Percentiles rank a stretch among this genome's conserved stretches.
Evolutionary conservation across 2,329 filamentous ascomycete species (phyloP).

Genomic region (Microsporum audouinii): DNA sequence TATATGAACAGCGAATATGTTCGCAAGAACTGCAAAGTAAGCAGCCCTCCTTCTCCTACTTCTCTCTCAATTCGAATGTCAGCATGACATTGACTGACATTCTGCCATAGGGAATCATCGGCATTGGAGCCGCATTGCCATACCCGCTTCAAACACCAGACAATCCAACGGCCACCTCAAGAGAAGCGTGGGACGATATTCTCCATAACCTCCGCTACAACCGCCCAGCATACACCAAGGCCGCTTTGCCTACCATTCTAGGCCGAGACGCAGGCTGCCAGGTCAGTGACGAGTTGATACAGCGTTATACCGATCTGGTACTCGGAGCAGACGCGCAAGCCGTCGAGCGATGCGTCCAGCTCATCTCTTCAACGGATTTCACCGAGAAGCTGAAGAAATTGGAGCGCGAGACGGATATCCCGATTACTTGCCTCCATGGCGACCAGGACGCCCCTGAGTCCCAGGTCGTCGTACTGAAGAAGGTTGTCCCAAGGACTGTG

Average conservation of each 20-base stretch:
- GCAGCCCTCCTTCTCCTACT: neutral
- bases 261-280: conserved; percentile 14
- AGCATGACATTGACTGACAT: neutral
- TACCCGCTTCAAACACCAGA: conserved; percentile 15
- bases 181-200: conserved; percentile 20
- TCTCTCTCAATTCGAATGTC: neutral
- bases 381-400: conserved; percentile 17
- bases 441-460: conserved; percentile 20
- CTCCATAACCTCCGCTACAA: conserved; percentile 17
- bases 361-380: conserved; percentile 20
- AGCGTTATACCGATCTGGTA: conserved; percentile 18
- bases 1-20: conserved; percentile 17
- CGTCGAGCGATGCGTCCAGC: conserved; percentile 21
- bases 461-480: conserved; percentile 17
- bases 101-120: conserved; percentile 17
- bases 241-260: conserved; percentile 17
- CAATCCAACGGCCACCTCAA: conserved; percentile 18
- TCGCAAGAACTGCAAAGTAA: conserved; percentile 16
- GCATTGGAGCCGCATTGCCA: conserved; percentile 19
- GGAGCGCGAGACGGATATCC: conserved; percentile 12
- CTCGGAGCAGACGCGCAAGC: conserved; percentile 20
- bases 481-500: conserved; percentile 16
- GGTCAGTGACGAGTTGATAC: conserved; percentile 14
- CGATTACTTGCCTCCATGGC: conserved; percentile 21
- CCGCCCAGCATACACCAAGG: conserved; percentile 16